Base-by-base conservation (phyloP, 345 rosid species). In the Chamaenerion angustifolium region DNA sequence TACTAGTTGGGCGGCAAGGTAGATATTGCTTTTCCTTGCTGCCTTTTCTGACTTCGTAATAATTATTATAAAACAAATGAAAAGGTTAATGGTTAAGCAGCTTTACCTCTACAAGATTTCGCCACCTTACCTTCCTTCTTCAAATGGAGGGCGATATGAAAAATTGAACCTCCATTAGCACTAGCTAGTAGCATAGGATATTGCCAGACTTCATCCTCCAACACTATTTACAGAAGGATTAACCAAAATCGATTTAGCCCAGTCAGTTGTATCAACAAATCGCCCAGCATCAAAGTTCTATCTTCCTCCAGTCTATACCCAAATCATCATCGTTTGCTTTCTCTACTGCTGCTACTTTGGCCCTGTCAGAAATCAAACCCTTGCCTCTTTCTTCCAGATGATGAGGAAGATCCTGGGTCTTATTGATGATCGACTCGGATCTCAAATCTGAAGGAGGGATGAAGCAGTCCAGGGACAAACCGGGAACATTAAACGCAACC, bases 361-460 rank as follows among this genome's bases (percentile, higher is more conserved):
- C 44, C 7, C 60, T 6, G 48, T 56, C 46, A 17, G 46, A 40
- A 35, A 31, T 46, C 16, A 10, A 17, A 13, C 37, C 17, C 16
- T 10, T 54, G 16, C 43, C 17, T 15, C 40, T 42, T 42, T 21
- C 45, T 10, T 18, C 40, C 40, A 46, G 42, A 50, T 13, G 12
- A 21, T 21, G 25, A 21, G 25, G 25, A 4, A 21, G 25, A 37
- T 54, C 57, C 15, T 3, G 59, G 11, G 31, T 9, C 27, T 23
- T 5, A 31, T 7, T 31, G 8, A 40, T 10, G 5, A 50, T 15
- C 12, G 56, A 51, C 40, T 17, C 46, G 1, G 48, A 23, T 49
- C 54, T 50, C 49, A 58, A 16, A 41, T 58, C 62, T 10, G 55
- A 55, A 27, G 62, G 62, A 10, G 62, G 62, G 43, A 58, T 58